A percentile compares a stretch with the other conserved stretches of the same genome.
phyloP scores from a whole-genome alignment of 176 grass and related monocot species.

The Hordeum marinum region DNA sequence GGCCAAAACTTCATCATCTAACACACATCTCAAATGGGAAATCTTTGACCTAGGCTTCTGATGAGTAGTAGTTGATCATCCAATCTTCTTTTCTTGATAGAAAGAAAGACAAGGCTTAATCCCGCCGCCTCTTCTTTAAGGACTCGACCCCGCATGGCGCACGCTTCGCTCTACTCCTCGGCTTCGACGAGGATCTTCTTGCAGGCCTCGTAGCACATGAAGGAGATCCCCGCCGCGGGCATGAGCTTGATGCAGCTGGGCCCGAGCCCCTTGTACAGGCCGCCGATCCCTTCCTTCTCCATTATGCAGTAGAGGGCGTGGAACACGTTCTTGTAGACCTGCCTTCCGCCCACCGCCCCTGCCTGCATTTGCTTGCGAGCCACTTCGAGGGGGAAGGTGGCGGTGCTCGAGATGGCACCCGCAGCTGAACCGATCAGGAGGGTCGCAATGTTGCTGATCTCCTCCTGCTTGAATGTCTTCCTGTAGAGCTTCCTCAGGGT shows the following conservation, averaged over 20 bases:
- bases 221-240: slow-evolving; percentile 90
- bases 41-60: slow-evolving; percentile 25
- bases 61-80: slow-evolving; percentile 5
- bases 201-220: slow-evolving; percentile 99
- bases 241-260: slow-evolving; percentile 98
- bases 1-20: slow-evolving; percentile 44
- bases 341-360: slow-evolving; percentile 71
- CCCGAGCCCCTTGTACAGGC: slow-evolving; percentile 83
- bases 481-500: slow-evolving; percentile 88
- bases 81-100: slow-evolving; percentile 3
- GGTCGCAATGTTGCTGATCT: slow-evolving; percentile 84
- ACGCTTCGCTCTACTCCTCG: slow-evolving; percentile 30
- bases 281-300: slow-evolving; percentile 77
- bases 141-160: background rate
- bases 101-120: slow-evolving; percentile 19
- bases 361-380: slow-evolving; percentile 98
- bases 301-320: slow-evolving; percentile 90
- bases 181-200: slow-evolving; percentile 87
- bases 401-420: slow-evolving; percentile 84
- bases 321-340: slow-evolving; percentile 95
- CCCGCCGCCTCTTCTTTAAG: slow-evolving; percentile 12
- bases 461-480: slow-evolving; percentile 78
- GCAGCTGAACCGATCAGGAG: slow-evolving; percentile 84
- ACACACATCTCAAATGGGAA: slow-evolving; percentile 2
- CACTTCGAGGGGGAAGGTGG: slow-evolving; percentile 94